These are phyloP conservation scores for Obba rivulosa DNA, from an alignment of 768 basidiomycete genomes.

Conservation along the genomic window DNA sequence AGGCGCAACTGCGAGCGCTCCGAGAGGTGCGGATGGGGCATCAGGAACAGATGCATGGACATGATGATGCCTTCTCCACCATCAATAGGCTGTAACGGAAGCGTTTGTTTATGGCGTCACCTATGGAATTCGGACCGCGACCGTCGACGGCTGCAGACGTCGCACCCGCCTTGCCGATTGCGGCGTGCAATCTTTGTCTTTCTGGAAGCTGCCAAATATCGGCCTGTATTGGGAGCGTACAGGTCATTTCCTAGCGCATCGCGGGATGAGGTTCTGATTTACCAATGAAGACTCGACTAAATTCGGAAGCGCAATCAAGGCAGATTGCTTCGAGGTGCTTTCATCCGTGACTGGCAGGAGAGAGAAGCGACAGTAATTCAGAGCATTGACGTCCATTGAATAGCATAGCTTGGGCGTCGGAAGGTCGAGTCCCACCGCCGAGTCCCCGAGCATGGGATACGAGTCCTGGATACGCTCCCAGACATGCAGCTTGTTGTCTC, in stretches of 20 bases:
- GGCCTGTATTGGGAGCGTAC: conserved; percentile 40
- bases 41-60: conserved; percentile 65
- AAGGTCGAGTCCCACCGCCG: conserved; percentile 47
- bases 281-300: conserved; percentile 85
- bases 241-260: not conserved
- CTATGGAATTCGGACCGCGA: conserved; percentile 49
- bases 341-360: conserved; percentile 36
- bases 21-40: conserved; percentile 26
- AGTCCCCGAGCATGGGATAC: conserved; percentile 37
- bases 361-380: conserved; percentile 92
- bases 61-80: conserved; percentile 72
- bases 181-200: conserved; percentile 70
- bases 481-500: conserved; percentile 82
- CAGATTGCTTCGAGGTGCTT: conserved; percentile 20
- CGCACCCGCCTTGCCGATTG: conserved; percentile 59
- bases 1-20: conserved; percentile 45
- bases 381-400: conserved; percentile 84
- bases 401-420: conserved; percentile 49
- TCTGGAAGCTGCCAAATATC: conserved; percentile 84
- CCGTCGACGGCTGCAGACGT: conserved; percentile 35
- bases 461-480: conserved; percentile 52
- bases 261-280: conserved; percentile 13
- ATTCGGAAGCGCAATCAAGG: conserved; percentile 79
- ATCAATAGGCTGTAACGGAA: not conserved
- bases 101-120: conserved; percentile 26